phyloP scores from a whole-genome alignment of 192 early-diverging fungal genomes.

The Blastocladiella britannica region DNA sequence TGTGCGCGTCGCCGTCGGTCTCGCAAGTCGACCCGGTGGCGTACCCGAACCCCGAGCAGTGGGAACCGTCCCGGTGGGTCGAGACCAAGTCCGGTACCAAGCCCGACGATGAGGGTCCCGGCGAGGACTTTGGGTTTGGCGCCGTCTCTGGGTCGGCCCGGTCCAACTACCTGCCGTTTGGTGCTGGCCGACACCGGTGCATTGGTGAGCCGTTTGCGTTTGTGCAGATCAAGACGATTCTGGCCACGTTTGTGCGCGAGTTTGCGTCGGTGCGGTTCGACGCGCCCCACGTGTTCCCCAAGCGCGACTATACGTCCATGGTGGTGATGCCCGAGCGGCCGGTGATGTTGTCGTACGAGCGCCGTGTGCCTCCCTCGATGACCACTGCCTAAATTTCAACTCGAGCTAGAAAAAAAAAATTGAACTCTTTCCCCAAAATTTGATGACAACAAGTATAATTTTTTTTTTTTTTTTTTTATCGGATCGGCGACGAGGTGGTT shows the following conservation, averaged over 20 bases:
- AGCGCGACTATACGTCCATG: conserved; percentile 72
- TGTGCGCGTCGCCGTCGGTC: conserved; percentile 64
- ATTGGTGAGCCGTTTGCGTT: conserved; percentile 96
- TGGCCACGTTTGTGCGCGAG: conserved; percentile 56
- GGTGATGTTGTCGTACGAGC: conserved; percentile 24
- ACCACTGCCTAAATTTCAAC: too few relatives aligned
- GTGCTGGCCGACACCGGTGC: conserved; percentile 93
- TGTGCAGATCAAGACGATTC: conserved; percentile 84
- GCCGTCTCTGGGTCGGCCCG: conserved; percentile 41
- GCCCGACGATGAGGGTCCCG: conserved; percentile 23
- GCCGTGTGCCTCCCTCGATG: conserved; percentile 12
- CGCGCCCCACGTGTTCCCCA: conserved; percentile 45
- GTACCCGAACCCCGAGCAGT: conserved; percentile 61
- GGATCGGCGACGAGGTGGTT: too few relatives aligned
- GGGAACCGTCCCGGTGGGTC: conserved; percentile 60
- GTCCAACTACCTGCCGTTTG: conserved; percentile 83
- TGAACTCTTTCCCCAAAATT: too few relatives aligned
- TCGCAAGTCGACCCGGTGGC: conserved; percentile 54
- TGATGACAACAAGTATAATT: too few relatives aligned
- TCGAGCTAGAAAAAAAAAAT: too few relatives aligned
- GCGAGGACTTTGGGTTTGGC: conserved; percentile 58
- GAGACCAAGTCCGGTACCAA: conserved; percentile 13
- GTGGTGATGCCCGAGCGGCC: conserved; percentile 68
- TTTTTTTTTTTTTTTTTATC: too few relatives aligned
- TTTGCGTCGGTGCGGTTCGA: conserved; percentile 46